Percentiles rank a stretch among this genome's conserved stretches.
Evolutionary conservation across 208 protist genomes (phyloP).

Genomic region (Wallacemonas rigidus): DNA sequence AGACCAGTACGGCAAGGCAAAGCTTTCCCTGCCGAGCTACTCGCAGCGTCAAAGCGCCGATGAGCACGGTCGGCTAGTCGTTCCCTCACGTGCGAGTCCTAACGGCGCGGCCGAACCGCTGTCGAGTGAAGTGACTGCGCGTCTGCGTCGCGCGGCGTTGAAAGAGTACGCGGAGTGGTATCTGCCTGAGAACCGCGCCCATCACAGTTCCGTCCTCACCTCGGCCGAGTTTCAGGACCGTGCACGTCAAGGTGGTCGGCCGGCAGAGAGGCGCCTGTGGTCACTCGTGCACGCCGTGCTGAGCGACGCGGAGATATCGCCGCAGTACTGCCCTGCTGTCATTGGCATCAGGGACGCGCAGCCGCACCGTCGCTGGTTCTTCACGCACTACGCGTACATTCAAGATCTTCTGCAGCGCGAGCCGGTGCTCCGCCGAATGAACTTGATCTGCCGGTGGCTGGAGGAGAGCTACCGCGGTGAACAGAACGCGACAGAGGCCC

Average conservation of each 20-base stretch:
- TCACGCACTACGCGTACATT: slow-evolving; percentile 75
- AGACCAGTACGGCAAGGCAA: slow-evolving; percentile 45
- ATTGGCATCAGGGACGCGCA: slow-evolving; percentile 62
- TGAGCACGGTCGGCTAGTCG: slow-evolving; percentile 22
- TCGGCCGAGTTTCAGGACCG: slow-evolving; percentile 50
- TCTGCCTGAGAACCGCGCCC: slow-evolving; percentile 19
- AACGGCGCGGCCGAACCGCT: not conserved
- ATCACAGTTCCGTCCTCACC: slow-evolving; percentile 29
- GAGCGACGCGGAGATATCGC: slow-evolving; percentile 43
- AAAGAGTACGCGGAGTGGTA: slow-evolving; percentile 58
- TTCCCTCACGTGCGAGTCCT: not conserved
- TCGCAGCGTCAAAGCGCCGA: slow-evolving; percentile 15
- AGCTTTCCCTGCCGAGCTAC: slow-evolving; percentile 30
- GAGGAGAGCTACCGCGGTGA: slow-evolving; percentile 62
- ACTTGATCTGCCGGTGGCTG: slow-evolving; percentile 72
- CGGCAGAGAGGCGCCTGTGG: slow-evolving; percentile 66
- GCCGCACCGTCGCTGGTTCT: slow-evolving; percentile 79
- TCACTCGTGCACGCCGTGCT: slow-evolving; percentile 54
- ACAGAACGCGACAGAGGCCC: slow-evolving; percentile 21
- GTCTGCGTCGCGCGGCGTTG: slow-evolving; percentile 17
- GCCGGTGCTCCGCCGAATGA: slow-evolving; percentile 62
- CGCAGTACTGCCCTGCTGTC: slow-evolving; percentile 57
- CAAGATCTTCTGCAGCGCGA: slow-evolving; percentile 66
- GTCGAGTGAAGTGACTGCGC: not conserved
- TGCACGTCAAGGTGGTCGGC: slow-evolving; percentile 31